Conservation (phyloP, 352 stramenopile species). For the Globisporangium uncinulatum region DNA sequence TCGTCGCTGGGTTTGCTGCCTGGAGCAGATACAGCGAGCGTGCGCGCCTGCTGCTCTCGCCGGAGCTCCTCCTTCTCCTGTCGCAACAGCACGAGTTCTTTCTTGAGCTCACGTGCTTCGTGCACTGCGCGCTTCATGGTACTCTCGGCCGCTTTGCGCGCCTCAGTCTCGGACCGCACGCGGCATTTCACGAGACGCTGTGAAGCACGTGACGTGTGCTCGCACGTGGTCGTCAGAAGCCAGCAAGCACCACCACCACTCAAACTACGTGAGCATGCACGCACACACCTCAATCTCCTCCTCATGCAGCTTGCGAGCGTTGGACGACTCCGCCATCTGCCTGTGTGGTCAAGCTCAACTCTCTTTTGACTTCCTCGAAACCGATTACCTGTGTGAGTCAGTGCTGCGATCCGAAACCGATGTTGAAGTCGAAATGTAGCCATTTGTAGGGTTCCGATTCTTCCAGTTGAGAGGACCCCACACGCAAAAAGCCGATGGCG, state of each 20-base stretch:
- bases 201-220: background rate
- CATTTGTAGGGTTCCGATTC: background rate
- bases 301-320: slow-evolving; percentile 50
- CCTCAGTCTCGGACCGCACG: slow-evolving; percentile 66
- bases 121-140: slow-evolving; percentile 75
- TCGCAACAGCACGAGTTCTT: slow-evolving; percentile 64
- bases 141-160: slow-evolving; percentile 57
- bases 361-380: background rate
- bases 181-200: slow-evolving; percentile 76
- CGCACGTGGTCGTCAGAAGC: background rate
- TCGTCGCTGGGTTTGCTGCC: background rate
- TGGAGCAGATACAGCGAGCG: slow-evolving; percentile 5
- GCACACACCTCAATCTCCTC: slow-evolving; percentile 51
- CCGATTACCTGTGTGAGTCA: background rate
- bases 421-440: background rate
- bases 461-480: too few relatives aligned
- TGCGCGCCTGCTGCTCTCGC: slow-evolving; percentile 17
- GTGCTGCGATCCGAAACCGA: background rate
- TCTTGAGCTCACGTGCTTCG: slow-evolving; percentile 68
- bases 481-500: slow-evolving; percentile 22
- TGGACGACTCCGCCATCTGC: slow-evolving; percentile 21
- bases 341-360: too few relatives aligned
- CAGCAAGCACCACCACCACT: too few relatives aligned
- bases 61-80: slow-evolving; percentile 66
- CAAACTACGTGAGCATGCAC: background rate